phyloP scores from a whole-genome alignment of 208 protist species.

The Leishmania aethiopica region DNA sequence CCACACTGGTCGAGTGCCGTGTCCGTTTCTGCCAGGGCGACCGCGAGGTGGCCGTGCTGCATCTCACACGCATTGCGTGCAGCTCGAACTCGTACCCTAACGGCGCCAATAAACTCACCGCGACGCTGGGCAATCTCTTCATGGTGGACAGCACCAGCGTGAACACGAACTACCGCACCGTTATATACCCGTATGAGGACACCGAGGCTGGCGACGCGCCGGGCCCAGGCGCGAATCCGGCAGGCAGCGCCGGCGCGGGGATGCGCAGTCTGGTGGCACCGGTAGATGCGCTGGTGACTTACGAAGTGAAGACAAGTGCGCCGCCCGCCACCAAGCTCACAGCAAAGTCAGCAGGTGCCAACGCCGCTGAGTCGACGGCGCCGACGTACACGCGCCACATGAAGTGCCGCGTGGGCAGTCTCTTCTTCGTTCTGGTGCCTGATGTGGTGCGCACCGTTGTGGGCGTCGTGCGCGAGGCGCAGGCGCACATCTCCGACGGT shows the following conservation, averaged over 20 bases:
- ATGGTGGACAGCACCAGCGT: constrained; percentile 49
- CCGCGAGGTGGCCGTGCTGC: constrained; percentile 46
- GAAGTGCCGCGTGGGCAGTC: constrained; percentile 45
- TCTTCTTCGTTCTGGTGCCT: constrained; percentile 66
- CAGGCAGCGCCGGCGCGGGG: not conserved
- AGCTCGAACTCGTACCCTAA: constrained; percentile 39
- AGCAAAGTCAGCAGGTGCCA: not conserved
- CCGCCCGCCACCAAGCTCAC: not conserved
- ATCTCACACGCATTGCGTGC: constrained; percentile 30
- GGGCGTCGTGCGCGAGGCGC: constrained; percentile 43
- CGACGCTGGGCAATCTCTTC: constrained; percentile 53
- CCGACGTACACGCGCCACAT: constrained; percentile 49
- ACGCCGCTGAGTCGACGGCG: not conserved
- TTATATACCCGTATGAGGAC: constrained; percentile 51
- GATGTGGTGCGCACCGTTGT: constrained; percentile 59
- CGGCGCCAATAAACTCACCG: constrained; percentile 34
- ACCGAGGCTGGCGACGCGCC: constrained; percentile 18
- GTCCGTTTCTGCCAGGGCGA: constrained; percentile 49
- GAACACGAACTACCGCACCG: constrained; percentile 44
- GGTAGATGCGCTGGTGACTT: constrained; percentile 17
- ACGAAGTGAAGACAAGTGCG: constrained; percentile 16
- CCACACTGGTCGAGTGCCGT: constrained; percentile 28
- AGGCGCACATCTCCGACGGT: constrained; percentile 59
- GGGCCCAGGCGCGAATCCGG: not conserved
- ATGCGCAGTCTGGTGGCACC: constrained; percentile 3